Evolutionary conservation across 306 rosid species (phyloP).

Genomic region (Sicyos edulis): DNA sequence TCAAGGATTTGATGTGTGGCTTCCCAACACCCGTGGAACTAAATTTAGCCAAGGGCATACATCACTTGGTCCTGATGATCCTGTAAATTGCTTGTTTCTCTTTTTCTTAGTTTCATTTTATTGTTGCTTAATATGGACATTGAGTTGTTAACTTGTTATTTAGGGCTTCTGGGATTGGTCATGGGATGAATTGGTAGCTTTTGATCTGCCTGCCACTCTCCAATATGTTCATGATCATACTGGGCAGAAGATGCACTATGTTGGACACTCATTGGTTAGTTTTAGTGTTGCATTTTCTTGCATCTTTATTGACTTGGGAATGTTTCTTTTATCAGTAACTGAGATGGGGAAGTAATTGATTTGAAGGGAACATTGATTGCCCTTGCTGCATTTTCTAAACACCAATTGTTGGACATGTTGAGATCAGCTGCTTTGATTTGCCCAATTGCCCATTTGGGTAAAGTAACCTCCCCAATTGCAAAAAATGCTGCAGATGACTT

Average conservation of each 20-base stretch:
- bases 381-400: slow-evolving; percentile 65
- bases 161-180: slow-evolving; percentile 93
- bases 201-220: slow-evolving; percentile 79
- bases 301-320: too few species aligned
- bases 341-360: slow-evolving; percentile 16
- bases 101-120: background rate
- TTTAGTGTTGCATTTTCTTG: background rate
- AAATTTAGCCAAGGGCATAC: slow-evolving; percentile 53
- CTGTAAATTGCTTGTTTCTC: slow-evolving; percentile 34
- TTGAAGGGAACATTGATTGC: slow-evolving; percentile 80
- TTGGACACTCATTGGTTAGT: slow-evolving; percentile 87
- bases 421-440: slow-evolving; percentile 84
- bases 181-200: slow-evolving; percentile 92
- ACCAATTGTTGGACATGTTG: slow-evolving; percentile 42
- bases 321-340: background rate
- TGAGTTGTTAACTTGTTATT: background rate
- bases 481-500: slow-evolving; percentile 64
- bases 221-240: slow-evolving; percentile 66
- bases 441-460: slow-evolving; percentile 75
- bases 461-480: slow-evolving; percentile 66
- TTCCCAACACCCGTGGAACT: slow-evolving; percentile 75
- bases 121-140: background rate
- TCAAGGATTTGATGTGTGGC: slow-evolving; percentile 73
- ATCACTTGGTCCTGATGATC: slow-evolving; percentile 31
- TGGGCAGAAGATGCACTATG: slow-evolving; percentile 67